Conservation (phyloP, 129 eudicot genomes). For the Flaveria sonorensis region DNA sequence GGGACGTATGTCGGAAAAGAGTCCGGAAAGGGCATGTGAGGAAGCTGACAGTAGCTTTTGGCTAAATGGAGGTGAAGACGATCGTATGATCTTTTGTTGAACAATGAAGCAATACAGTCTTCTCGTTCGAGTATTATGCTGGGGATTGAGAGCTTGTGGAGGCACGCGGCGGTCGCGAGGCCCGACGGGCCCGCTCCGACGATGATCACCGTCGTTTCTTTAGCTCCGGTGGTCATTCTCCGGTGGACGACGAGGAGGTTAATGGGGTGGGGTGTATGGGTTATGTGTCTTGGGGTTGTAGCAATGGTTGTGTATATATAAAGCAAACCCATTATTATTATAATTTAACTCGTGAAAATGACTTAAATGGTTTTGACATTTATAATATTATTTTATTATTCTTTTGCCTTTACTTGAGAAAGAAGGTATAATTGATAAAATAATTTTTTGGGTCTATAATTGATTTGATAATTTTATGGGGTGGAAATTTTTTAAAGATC, state of each 20-base stretch:
- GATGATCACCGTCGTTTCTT: constrained; percentile 43
- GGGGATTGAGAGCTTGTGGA: constrained; percentile 53
- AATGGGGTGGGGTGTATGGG: not conserved
- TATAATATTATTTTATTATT: not conserved
- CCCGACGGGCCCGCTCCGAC: constrained; percentile 88
- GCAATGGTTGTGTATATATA: not conserved
- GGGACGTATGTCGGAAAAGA: constrained; percentile 51
- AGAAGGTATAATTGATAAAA: too few species aligned
- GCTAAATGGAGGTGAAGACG: constrained; percentile 76
- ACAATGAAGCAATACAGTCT: constrained; percentile 66
- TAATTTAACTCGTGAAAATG: not conserved
- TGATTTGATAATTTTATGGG: too few species aligned
- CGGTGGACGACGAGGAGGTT: not conserved
- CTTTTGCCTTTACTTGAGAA: not conserved
- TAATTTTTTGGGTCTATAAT: too few species aligned
- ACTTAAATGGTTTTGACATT: not conserved
- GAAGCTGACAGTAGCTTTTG: constrained; percentile 57
- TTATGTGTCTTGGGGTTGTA: not conserved
- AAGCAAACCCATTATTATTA: not conserved
- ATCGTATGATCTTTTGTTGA: constrained; percentile 64
- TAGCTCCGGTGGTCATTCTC: constrained; percentile 16
- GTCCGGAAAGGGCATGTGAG: constrained; percentile 46
- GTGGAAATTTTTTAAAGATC: too few species aligned
- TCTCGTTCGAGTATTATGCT: constrained; percentile 65
- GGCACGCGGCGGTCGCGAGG: constrained; percentile 66